Percentiles rank a stretch among this genome's conserved stretches.
These are phyloP conservation scores for Babesia gibsoni DNA, from an alignment of 169 alveolate genomes.

Conservation along the genomic window DNA sequence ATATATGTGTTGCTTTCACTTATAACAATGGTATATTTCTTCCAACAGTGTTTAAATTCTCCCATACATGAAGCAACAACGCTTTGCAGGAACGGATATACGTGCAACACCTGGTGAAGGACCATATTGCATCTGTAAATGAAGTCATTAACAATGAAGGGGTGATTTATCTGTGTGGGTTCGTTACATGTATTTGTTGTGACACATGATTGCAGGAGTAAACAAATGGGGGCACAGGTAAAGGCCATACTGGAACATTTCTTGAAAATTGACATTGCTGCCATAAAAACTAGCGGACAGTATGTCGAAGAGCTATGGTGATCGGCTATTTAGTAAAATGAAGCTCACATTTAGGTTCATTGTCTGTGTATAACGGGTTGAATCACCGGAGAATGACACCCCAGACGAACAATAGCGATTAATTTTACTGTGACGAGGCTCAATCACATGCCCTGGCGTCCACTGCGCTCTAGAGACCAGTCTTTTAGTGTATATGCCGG, in stretches of 20 bases:
- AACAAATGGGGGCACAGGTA: slow-evolving; percentile 58
- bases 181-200: neutral
- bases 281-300: slow-evolving; percentile 40
- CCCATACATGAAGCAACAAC: neutral
- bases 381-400: no score
- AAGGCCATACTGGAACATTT: slow-evolving; percentile 42
- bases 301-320: slow-evolving; percentile 72
- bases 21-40: no score
- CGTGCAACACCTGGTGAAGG: slow-evolving; percentile 43
- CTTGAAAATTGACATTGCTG: slow-evolving; percentile 18
- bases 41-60: no score
- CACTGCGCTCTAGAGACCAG: slow-evolving; percentile 49
- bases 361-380: no score
- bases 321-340: no score
- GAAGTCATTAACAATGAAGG: slow-evolving; percentile 9
- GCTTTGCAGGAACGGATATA: slow-evolving; percentile 25
- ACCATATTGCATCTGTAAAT: neutral
- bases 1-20: neutral
- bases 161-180: slow-evolving; percentile 57
- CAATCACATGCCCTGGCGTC: no score
- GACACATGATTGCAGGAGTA: slow-evolving; percentile 18
- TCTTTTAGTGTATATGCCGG: slow-evolving; percentile 71
- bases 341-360: no score
- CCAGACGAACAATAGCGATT: no score
- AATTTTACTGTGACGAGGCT: no score